Conservation (phyloP, 1,139 yeast species). For the Kodamaea sp. region DNA sequence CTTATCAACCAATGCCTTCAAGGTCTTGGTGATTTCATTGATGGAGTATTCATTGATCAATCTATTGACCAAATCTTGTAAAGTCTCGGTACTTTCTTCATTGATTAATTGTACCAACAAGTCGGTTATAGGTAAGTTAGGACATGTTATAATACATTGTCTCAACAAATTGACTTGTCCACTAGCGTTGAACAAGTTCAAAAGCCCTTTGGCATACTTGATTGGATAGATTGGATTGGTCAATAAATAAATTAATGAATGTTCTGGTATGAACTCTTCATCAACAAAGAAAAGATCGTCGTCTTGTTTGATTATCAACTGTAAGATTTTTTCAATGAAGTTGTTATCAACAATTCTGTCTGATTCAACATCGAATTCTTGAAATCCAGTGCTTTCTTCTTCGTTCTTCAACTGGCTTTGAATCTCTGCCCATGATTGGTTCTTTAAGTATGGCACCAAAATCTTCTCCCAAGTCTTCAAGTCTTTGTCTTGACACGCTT, state of each 20-base stretch:
- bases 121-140: constrained; percentile 61
- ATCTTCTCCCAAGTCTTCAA: constrained; percentile 30
- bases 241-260: constrained; percentile 64
- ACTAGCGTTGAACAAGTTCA: constrained; percentile 39
- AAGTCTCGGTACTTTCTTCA: constrained; percentile 58
- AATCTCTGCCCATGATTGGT: constrained; percentile 25
- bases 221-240: constrained; percentile 86
- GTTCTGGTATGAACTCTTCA: constrained; percentile 47
- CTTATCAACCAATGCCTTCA: constrained; percentile 21
- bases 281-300: constrained; percentile 15
- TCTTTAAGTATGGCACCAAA: constrained; percentile 33
- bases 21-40: constrained; percentile 41
- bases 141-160: constrained; percentile 79
- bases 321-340: constrained; percentile 50
- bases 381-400: constrained; percentile 21
- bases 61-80: constrained; percentile 66
- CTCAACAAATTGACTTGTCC: constrained; percentile 61
- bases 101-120: constrained; percentile 53
- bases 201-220: constrained; percentile 50
- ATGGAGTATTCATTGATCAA: constrained; percentile 56
- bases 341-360: constrained; percentile 66
- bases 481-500: constrained; percentile 17
- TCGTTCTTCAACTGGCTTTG: constrained; percentile 16
- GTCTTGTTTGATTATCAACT: constrained; percentile 34
- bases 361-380: constrained; percentile 56